Evolutionary conservation across 2,329 filamentous ascomycete genomes (phyloP), one percentile per base, ranked within the genome.

Genomic region (Colletotrichum musicola): DNA sequence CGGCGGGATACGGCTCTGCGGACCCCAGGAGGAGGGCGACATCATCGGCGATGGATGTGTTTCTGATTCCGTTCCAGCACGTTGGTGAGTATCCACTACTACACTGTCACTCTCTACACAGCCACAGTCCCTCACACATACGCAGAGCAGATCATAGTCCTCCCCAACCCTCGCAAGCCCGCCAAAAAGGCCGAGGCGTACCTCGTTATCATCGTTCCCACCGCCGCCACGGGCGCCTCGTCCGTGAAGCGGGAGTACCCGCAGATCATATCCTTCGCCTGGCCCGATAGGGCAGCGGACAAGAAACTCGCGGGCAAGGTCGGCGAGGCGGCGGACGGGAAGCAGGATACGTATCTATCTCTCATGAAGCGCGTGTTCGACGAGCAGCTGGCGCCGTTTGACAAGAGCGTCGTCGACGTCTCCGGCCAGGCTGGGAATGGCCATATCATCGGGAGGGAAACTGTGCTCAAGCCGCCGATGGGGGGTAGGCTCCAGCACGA

Each of bases 211-310:
- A 61, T 65, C n/a, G 38, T 61, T 0, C 62, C 56, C 0, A 61
- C 62, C 27, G 47, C 25, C 0, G 62, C 56, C 2, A 40, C 56
- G 9, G 47, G 62, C 27, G 40, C 62, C 1, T 65, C 56, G 6
- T 27, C 56, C 1, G 35, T 65, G 4, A 61, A 47, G 7, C 12
- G 56, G 0, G 51, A 65, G 47, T 65, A 60, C n/a, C 62, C 62
- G 18, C 62, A 65, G 27, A 60, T 61, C 7, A 38, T 47, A 10
- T 65, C 62, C 1, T 65, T 61, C 56, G 47, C 16, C 9, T 65
- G 62, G 62, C 55, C 47, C 0, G 62, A 53, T 7, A 38, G 53
- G 35, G 1, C 14, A 5, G 62, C 46, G 22, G 47, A 65, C 30
- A n/a, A 60, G 6, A 47, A 35, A 2, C 14, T 65, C 13, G 9